phyloP scores from a whole-genome alignment of 148 eudicot species.

The Cornus controversa region DNA sequence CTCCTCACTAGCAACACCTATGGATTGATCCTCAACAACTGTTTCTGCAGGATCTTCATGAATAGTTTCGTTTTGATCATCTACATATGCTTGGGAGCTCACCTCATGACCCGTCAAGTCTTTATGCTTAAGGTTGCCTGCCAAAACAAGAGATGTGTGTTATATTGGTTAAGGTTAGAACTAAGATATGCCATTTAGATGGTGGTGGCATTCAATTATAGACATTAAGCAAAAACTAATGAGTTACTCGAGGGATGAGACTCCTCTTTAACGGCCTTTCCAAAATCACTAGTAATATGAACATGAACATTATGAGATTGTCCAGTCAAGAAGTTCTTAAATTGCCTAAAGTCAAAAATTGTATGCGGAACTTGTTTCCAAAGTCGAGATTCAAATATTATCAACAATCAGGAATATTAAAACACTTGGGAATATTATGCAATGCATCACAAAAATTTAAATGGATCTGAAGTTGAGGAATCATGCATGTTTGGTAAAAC shows the following conservation, averaged over 20 bases:
- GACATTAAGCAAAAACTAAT: neutral
- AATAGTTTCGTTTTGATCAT: slow-evolving; percentile 29
- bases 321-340: too few species aligned
- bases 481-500: neutral
- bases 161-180: neutral
- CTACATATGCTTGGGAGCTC: slow-evolving; percentile 57
- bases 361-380: neutral
- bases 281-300: too few species aligned
- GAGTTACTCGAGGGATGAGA: too few species aligned
- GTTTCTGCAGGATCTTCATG: slow-evolving; percentile 30
- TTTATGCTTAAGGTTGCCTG: slow-evolving; percentile 70
- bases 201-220: neutral
- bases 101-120: slow-evolving; percentile 55
- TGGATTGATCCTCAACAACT: slow-evolving; percentile 24
- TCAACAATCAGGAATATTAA: neutral
- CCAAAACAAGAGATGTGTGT: slow-evolving; percentile 9
- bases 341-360: too few species aligned
- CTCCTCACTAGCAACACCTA: slow-evolving; percentile 21
- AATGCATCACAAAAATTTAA: neutral
- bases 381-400: neutral
- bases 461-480: neutral
- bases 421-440: neutral
- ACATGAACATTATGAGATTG: too few species aligned
- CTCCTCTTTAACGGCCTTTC: too few species aligned
- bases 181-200: neutral